Conservation (phyloP, 176 grass and related monocot genomes). For the Musa acuminata region DNA sequence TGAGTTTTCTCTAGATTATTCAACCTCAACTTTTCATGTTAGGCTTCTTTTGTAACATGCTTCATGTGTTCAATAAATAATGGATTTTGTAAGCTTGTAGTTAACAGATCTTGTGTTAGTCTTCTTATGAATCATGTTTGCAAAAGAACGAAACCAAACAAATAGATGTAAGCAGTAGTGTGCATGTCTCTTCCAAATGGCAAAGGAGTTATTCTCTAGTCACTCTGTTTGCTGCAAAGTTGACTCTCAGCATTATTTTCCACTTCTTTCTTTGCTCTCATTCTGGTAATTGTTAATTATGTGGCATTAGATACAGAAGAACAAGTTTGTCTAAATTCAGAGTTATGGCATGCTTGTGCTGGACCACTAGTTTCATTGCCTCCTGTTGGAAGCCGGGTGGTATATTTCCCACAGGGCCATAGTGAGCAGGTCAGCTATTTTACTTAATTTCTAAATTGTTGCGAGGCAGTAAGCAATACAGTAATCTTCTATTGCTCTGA, state of each 20-base stretch:
- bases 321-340: conserved; percentile 65
- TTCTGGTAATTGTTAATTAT: not conserved
- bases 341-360: conserved; percentile 80
- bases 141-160: too few relatives aligned
- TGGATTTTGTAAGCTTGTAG: not conserved
- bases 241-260: not conserved
- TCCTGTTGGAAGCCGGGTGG: conserved; percentile 47
- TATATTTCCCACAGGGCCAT: conserved; percentile 88
- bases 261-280: not conserved
- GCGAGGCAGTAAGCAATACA: not conserved
- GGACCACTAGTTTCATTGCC: conserved; percentile 71
- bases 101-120: not conserved
- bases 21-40: too few relatives aligned
- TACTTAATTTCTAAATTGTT: not conserved
- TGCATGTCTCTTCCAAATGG: not conserved
- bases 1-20: too few relatives aligned
- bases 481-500: not conserved
- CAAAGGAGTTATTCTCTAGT: not conserved
- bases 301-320: conserved; percentile 31
- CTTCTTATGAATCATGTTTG: too few relatives aligned
- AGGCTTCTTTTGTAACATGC: too few relatives aligned
- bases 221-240: not conserved
- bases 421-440: conserved; percentile 64
- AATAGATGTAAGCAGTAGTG: not conserved
- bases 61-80: too few relatives aligned